A percentile compares a stretch with the other conserved stretches of the same genome.
Evolutionary conservation across 345 rosid genomes (phyloP).

Genomic region (Crucihimalaya himalaica): DNA sequence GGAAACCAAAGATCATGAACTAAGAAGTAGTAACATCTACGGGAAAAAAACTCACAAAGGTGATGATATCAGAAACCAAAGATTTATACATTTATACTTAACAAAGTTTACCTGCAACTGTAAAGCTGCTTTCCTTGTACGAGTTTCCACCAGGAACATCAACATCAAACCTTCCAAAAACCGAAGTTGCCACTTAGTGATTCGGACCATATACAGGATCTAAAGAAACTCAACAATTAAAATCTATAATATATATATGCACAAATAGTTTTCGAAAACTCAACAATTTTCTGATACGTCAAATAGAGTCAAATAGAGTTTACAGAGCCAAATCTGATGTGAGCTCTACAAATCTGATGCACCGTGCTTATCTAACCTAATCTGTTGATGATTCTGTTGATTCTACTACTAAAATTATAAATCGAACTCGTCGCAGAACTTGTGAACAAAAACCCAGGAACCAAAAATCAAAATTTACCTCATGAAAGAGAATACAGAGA

Average conservation of each 20-base stretch:
- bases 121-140: conserved; percentile 82
- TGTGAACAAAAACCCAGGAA: no score
- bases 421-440: no score
- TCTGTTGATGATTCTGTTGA: no score
- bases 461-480: no score
- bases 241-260: not conserved
- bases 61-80: not conserved
- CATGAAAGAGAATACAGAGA: no score
- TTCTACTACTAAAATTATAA: no score
- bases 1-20: not conserved
- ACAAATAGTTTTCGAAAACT: not conserved
- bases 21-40: not conserved
- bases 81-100: no score
- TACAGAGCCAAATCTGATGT: no score
- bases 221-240: not conserved
- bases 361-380: no score
- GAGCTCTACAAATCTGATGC: no score
- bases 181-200: not conserved
- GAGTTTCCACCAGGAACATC: conserved; percentile 89
- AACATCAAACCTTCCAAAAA: conserved; percentile 76
- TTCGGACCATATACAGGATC: not conserved
- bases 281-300: no score
- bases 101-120: conserved; percentile 70
- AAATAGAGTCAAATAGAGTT: conserved; percentile 16
- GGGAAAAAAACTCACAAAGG: not conserved